These are phyloP conservation scores for Nidula microcarpa DNA, from an alignment of 768 basidiomycete species.

Conservation along the genomic window DNA sequence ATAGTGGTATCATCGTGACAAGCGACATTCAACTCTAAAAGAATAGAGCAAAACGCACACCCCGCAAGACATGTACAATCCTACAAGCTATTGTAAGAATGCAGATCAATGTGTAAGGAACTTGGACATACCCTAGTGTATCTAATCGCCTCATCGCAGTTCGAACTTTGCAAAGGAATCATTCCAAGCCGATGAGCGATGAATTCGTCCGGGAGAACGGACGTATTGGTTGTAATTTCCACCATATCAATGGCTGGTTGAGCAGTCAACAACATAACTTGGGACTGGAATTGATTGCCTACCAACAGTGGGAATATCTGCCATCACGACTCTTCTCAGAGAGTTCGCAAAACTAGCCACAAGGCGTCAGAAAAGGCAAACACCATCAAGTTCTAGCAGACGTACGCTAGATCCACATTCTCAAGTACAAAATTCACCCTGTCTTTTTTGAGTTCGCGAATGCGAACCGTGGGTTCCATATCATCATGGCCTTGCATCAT, in stretches of 20 bases:
- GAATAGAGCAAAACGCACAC: conserved; percentile 85
- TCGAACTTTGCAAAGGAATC: conserved; percentile 84
- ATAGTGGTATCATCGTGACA: conserved; percentile 74
- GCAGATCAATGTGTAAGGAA: conserved; percentile 1
- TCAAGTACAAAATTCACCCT: conserved; percentile 89
- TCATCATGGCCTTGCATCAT: conserved; percentile 40
- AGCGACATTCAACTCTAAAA: conserved; percentile 70
- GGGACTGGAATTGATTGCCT: conserved; percentile 23
- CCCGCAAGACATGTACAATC: conserved; percentile 88
- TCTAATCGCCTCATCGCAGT: conserved; percentile 86
- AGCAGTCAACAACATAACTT: not conserved
- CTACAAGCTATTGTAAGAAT: conserved; percentile 34
- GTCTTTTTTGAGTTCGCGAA: conserved; percentile 82
- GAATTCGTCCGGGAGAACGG: conserved; percentile 95
- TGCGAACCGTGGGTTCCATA: conserved; percentile 70
- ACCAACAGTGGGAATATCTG: conserved; percentile 96
- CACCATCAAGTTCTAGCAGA: conserved; percentile 6
- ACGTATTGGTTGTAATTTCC: conserved; percentile 86
- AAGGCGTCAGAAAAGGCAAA: conserved; percentile 8
- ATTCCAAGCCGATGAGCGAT: conserved; percentile 95
- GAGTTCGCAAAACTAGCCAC: conserved; percentile 85
- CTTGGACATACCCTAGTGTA: conserved; percentile 59
- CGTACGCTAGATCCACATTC: conserved; percentile 95
- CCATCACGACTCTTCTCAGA: conserved; percentile 89
- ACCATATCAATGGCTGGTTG: conserved; percentile 92